phyloP scores from a whole-genome alignment of 768 basidiomycete species.

The Trichaptum fuscoviolaceum region DNA sequence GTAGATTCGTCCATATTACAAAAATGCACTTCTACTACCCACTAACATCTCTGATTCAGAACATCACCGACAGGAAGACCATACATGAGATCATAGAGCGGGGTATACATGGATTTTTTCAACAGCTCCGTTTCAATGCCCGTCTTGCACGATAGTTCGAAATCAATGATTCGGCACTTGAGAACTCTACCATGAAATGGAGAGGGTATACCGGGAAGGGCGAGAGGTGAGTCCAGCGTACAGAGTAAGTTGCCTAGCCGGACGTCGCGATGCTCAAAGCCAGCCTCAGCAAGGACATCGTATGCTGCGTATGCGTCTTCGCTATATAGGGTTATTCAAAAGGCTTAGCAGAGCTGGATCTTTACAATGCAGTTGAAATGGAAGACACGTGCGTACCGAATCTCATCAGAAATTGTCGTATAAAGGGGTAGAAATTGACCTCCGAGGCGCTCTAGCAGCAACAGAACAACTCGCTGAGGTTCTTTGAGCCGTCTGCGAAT shows the following conservation, averaged over 20 bases:
- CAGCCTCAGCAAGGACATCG: no score
- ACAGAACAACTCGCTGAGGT: background rate
- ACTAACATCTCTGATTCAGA: background rate
- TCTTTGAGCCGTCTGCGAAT: background rate
- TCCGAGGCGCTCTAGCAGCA: background rate
- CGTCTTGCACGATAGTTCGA: background rate
- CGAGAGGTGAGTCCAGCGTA: background rate
- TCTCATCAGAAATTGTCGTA: no score
- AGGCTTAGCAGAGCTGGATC: no score
- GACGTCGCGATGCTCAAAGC: no score
- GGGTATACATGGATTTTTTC: background rate
- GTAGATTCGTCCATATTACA: no score
- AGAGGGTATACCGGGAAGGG: background rate
- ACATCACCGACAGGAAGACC: background rate
- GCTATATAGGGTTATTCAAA: no score
- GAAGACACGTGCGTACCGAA: no score
- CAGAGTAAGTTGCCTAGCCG: no score
- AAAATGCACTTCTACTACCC: no score
- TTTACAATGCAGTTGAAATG: no score
- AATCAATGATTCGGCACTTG: background rate
- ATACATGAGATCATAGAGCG: background rate
- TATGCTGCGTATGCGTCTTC: no score
- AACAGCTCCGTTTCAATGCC: background rate
- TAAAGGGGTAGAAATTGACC: background rate
- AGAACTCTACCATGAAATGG: background rate